Evolutionary conservation across 2,329 filamentous ascomycete genomes (phyloP).

Genomic region (Neopestalotiopsis sp.): DNA sequence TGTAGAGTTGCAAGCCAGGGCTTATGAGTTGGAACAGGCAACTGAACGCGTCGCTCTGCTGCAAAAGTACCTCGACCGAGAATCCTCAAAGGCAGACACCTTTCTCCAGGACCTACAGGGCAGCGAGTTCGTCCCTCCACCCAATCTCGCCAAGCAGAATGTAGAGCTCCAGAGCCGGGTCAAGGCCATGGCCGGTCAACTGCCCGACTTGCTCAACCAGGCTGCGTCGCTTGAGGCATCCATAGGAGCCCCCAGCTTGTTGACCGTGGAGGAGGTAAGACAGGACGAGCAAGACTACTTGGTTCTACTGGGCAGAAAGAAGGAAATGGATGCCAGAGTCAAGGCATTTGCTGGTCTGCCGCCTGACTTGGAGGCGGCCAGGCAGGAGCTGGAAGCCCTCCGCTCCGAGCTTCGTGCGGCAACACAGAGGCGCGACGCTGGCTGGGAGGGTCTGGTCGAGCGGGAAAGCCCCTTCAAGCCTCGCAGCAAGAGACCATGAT

Average conservation of each 20-base stretch:
- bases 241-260: constrained; percentile 28
- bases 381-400: constrained; percentile 71
- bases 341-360: constrained; percentile 74
- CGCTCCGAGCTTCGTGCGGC: constrained; percentile 67
- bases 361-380: constrained; percentile 70
- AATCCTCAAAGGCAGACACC: constrained; percentile 45
- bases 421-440: constrained; percentile 67
- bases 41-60: constrained; percentile 59
- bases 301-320: constrained; percentile 60
- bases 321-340: constrained; percentile 65
- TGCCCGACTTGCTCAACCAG: constrained; percentile 69
- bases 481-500: constrained; percentile 37
- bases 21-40: constrained; percentile 61
- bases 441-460: constrained; percentile 77
- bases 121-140: constrained; percentile 56
- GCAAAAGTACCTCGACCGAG: constrained; percentile 58
- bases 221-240: constrained; percentile 46
- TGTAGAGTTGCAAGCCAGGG: constrained; percentile 58
- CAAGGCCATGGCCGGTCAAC: constrained; percentile 68
- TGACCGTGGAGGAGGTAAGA: constrained; percentile 61
- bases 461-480: constrained; percentile 57
- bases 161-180: constrained; percentile 73
- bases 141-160: constrained; percentile 71
- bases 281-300: constrained; percentile 64
- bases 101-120: constrained; percentile 49